Conservation (phyloP, 192 early-diverging fungal genomes). For the Coemansia brasiliensis region DNA sequence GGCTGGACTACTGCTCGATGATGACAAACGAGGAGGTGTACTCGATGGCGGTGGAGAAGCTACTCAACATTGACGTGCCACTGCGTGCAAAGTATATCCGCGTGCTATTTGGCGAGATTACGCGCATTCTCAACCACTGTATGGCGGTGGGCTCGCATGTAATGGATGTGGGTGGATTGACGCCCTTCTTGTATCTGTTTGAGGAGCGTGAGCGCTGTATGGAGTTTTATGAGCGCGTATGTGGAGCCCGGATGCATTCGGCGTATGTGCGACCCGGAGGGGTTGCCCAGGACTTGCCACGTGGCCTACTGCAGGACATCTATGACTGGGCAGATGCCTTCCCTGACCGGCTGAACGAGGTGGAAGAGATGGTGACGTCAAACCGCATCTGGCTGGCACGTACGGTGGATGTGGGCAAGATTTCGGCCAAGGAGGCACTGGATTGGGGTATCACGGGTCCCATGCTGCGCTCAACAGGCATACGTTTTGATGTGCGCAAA, state of each 20-base stretch:
- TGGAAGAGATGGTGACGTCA: conserved; percentile 88
- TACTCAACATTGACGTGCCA: conserved; percentile 97
- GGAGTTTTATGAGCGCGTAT: conserved; percentile 99
- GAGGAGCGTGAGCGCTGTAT: conserved; percentile 99
- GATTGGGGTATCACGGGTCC: conserved; percentile 93
- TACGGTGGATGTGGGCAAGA: conserved; percentile 82
- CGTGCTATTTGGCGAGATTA: conserved; percentile 96
- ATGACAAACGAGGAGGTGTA: conserved; percentile 99
- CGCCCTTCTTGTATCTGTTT: conserved; percentile 98
- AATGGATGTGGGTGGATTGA: conserved; percentile 96
- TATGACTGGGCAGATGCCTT: conserved; percentile 93
- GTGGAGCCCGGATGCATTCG: conserved; percentile 96
- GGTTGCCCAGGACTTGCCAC: conserved; percentile 89
- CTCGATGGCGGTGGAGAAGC: conserved; percentile 95
- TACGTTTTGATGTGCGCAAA: conserved; percentile 95
- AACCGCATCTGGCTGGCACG: conserved; percentile 96
- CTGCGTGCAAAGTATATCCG: conserved; percentile 94
- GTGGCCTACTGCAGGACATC: conserved; percentile 93
- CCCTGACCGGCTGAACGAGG: conserved; percentile 86
- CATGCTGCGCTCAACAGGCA: conserved; percentile 91
- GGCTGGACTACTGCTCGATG: conserved; percentile 98
- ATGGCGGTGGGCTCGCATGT: conserved; percentile 97
- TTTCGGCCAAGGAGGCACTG: conserved; percentile 84
- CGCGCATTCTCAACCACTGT: conserved; percentile 96
- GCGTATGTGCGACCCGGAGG: conserved; percentile 97